Base-by-base conservation (phyloP, 768 basidiomycete species). In the Gyrodon lividus region DNA sequence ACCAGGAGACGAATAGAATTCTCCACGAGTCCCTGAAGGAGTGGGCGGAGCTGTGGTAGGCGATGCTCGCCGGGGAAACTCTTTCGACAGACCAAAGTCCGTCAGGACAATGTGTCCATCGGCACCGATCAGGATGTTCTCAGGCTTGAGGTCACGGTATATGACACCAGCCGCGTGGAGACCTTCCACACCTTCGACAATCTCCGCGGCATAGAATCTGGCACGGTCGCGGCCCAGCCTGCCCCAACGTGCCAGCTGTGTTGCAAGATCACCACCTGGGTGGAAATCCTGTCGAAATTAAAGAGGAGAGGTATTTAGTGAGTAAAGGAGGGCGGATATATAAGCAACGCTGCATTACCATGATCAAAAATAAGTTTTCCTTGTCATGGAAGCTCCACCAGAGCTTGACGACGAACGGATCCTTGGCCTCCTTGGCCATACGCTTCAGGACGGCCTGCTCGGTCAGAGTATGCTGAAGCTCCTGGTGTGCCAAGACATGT, bases 311-410 rank as follows among this genome's bases (percentile, higher is more conserved):
- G 46, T 13, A 48, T 66, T 39, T 24, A 63, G 43, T 52, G 31
- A 43, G 8, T 9, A 47, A 48, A 33, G 16, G 45, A 24, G 33
- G 40, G 31, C 42, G 26, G 53, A 14, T 49, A 60, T 55, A 51
- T 51, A 58, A 62, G 31, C 56, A 49, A 51, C n/a, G 33, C 43
- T 39, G 26, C 37, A 72, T 60, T 54, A 88, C 89, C 89, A 99
- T 95, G 39, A 98, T 92, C 64, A 99, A 81, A 73, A 95, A 98
- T 56, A 98, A 72, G 65, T 97, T 96, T 69, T 98, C 93, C 72
- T 90, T 89, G 72, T 98, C 95, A 70, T 98, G 95, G 74, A 98
- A 99, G 70, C 89, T 89, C 88, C 91, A 95, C 84, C 92, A 91
- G 16, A 99, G 81, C 68, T 88, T 92, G 54, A 98, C 92, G 46